phyloP scores from a whole-genome alignment of 2,329 filamentous ascomycete species.

The Penicillium sp. region DNA sequence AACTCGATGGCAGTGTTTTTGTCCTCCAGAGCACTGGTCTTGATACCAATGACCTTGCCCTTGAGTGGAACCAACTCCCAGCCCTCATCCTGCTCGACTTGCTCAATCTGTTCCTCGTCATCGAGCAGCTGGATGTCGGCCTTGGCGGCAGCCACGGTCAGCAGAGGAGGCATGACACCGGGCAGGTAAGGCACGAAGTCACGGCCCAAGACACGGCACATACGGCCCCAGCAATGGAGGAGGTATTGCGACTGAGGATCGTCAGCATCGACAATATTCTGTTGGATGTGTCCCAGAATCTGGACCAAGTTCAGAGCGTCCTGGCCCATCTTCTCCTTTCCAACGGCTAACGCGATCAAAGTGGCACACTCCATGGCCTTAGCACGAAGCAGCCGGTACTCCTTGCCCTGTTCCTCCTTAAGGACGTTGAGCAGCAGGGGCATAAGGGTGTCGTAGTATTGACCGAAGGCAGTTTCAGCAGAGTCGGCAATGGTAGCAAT shows the following conservation, averaged over 20 bases:
- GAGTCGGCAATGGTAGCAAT: slow-evolving; percentile 99
- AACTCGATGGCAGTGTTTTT: slow-evolving; percentile 99
- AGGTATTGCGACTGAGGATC: slow-evolving; percentile 96
- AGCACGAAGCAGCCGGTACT: slow-evolving; percentile 84
- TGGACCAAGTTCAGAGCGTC: slow-evolving; percentile 88
- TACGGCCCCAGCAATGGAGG: slow-evolving; percentile 98
- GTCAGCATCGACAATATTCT: slow-evolving; percentile 83
- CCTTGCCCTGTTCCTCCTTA: slow-evolving; percentile 87
- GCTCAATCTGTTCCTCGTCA: slow-evolving; percentile 90
- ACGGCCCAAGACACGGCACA: slow-evolving; percentile 89
- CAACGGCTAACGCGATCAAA: slow-evolving; percentile 88
- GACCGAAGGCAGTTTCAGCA: slow-evolving; percentile 88
- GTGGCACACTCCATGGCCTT: slow-evolving; percentile 99
- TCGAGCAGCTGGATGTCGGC: slow-evolving; percentile 96
- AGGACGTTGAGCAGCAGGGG: slow-evolving; percentile 89
- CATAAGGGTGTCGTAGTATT: slow-evolving; percentile 97
- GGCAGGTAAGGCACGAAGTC: slow-evolving; percentile 93
- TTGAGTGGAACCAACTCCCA: slow-evolving; percentile 98
- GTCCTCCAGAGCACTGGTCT: slow-evolving; percentile 94
- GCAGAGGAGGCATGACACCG: slow-evolving; percentile 89
- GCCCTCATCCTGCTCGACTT: slow-evolving; percentile 90
- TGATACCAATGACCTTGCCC: slow-evolving; percentile 97
- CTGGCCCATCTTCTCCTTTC: slow-evolving; percentile 84
- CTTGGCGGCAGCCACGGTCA: slow-evolving; percentile 90
- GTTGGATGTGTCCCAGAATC: slow-evolving; percentile 83